Base-by-base conservation (phyloP, 768 basidiomycete species). In the Rhizopogon salebrosus region DNA sequence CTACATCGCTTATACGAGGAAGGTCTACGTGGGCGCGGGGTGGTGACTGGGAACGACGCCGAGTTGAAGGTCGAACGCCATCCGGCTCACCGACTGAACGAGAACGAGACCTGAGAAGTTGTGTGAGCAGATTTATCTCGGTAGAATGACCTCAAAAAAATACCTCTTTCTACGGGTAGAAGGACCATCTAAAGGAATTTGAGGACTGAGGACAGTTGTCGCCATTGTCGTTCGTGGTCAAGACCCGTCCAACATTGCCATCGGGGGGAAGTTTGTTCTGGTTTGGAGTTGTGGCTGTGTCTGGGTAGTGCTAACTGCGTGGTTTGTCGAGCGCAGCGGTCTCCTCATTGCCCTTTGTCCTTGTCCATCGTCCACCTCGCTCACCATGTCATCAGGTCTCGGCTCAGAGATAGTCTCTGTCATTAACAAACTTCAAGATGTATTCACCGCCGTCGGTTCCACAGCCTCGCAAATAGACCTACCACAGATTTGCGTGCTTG, bases 401-500 rank as follows among this genome's bases (percentile, higher is more conserved):
- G 91, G 91, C 50, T 75, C 80, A 59, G 91, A 93, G 66, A 89
- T 93, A 57, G 90, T 93, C 50, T 67, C 74, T 31, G 80, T 89
- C 48, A 75, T 93, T 64, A 93, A 93, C 79, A 93, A 89, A 65
- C 85, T 93, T 41, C 91, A 93, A 69, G 91, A 93, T 75, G 91
- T 92, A 59, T 93, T 93, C 70, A 79, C 83, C 35, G 84, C 91
- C 16, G 86, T 93, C 56, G 91, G 91, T 62, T 81, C 86, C 22
- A 84, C 80, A 45, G 83, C 84, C 50, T 75, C 85, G 34, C 79
- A 82, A 70, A 89, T 93, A 79, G 91, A 93, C 80, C 75, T 93
- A 52, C 91, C 91, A 13, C 91, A 93, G 75, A 93, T 93, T 67
- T 93, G 91, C 62, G 91, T 93, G 45, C 78, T 93, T 16, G 91